Evolutionary conservation across 2,329 filamentous ascomycete species (phyloP), one percentile per base, ranked within the genome.

Genomic region (Drechslerella stenobrocha): DNA sequence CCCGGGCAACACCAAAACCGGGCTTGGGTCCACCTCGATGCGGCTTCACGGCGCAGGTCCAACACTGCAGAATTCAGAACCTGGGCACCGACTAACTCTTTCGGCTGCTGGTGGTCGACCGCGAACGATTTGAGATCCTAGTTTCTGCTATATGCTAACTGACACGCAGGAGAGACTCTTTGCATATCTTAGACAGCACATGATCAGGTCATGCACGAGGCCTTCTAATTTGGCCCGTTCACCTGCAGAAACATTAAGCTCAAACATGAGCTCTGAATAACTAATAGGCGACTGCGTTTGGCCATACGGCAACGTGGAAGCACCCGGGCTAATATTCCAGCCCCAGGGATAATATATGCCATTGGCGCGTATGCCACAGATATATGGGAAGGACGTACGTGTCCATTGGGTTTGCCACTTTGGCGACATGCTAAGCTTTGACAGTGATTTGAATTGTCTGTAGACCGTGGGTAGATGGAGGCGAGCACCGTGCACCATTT

Each of bases 381-480:
- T 6, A 6, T 3, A 15, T 15, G 34, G 13, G 44, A 11, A 13
- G 11, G 30, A 3, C 7, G 18, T 26, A 47, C 23, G 26, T 26
- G 18, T 35, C 42, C 18, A 57, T 50, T 50, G 52, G 42, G 42
- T 58, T 42, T 35, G 53, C 53, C 53, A 58, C 53, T 35, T 22
- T 44, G 44, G 24, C 28, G 42, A 51, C n/a, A 42, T 42, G 3
- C 22, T 40, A 52, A 40, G 15, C 20, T 30, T 44, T 23, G 34
- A 15, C 8, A 23, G 15, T 42, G 4, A 20, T 48, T 32, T 48
- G 24, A 44, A 48, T 34, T 23, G 26, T 44, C 42, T 58, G 45
- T 58, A 58, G 56, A 52, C 37, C 35, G 2, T 26, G 34, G 23
- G 24, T 44, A 15, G 24, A 48, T 7, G 15, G 13, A 15, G 46